Conservation (phyloP, 2,329 filamentous ascomycete species). For the Periconia sp. region DNA sequence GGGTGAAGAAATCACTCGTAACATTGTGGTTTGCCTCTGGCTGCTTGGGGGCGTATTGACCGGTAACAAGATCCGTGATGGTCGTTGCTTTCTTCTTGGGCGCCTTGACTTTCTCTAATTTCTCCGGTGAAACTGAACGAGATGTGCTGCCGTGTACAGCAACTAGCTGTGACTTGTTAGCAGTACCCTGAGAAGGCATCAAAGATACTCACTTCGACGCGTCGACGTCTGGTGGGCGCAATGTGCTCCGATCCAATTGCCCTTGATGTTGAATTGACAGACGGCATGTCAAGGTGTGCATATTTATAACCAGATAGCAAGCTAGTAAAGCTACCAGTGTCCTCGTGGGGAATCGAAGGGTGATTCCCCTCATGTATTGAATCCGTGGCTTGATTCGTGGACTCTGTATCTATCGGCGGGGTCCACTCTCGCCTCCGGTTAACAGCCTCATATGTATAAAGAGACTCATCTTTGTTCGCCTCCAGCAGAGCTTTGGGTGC, state of each 20-base stretch:
- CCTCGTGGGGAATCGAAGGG: constrained; percentile 5
- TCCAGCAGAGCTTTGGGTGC: constrained; percentile 18
- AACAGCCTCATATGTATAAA: constrained; percentile 39
- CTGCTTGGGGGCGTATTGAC: constrained; percentile 34
- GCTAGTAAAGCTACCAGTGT: constrained; percentile 26
- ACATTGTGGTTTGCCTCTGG: not conserved
- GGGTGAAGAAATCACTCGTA: constrained; percentile 33
- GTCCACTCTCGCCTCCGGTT: constrained; percentile 45
- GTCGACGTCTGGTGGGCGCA: constrained; percentile 32
- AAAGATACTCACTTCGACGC: constrained; percentile 29
- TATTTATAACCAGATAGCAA: constrained; percentile 39
- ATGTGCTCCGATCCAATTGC: constrained; percentile 7
- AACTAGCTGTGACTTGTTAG: constrained; percentile 22
- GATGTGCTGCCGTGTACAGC: constrained; percentile 31
- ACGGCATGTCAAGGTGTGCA: constrained; percentile 15
- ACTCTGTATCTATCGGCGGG: constrained; percentile 36
- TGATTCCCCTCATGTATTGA: constrained; percentile 34
- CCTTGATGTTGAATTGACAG: not conserved
- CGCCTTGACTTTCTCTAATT: constrained; percentile 40
- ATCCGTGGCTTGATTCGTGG: constrained; percentile 17
- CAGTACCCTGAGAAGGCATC: not conserved
- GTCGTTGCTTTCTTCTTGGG: constrained; percentile 48
- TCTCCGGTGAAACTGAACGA: constrained; percentile 32
- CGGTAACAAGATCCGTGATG: constrained; percentile 47
- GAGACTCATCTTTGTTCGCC: constrained; percentile 10